Evolutionary conservation across 768 basidiomycete species (phyloP).

Genomic region (Artomyces pyxidatus): DNA sequence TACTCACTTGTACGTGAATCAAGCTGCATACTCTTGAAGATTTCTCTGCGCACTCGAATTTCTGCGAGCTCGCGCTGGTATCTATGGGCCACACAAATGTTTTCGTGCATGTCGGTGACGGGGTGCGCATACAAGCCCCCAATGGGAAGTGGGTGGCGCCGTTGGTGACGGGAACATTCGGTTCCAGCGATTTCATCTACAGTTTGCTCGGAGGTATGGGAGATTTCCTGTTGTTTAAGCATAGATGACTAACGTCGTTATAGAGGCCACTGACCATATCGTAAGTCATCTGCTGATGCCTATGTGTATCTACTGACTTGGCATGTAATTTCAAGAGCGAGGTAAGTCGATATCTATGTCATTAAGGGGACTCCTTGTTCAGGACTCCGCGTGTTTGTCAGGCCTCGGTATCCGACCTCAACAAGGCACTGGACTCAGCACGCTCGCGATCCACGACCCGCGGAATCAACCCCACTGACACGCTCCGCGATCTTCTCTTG

Average conservation of each 20-base stretch:
- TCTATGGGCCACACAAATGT: conserved; percentile 67
- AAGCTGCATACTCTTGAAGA: conserved; percentile 81
- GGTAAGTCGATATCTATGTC: neutral
- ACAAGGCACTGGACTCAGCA: conserved; percentile 66
- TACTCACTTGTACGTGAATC: neutral
- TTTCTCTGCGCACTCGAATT: conserved; percentile 85
- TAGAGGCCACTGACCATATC: conserved; percentile 59
- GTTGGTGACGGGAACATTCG: conserved; percentile 79
- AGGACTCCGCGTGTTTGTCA: too few species aligned
- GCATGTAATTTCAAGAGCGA: neutral
- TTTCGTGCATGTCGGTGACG: conserved; percentile 83
- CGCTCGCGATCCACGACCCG: conserved; percentile 35
- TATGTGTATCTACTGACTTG: neutral
- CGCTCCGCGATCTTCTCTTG: conserved; percentile 53
- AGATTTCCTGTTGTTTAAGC: neutral
- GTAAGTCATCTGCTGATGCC: conserved; percentile 25
- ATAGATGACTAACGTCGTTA: neutral
- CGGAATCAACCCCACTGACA: conserved; percentile 31
- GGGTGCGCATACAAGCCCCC: conserved; percentile 64
- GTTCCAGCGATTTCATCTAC: conserved; percentile 70
- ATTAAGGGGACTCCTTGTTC: too few species aligned
- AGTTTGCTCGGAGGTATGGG: conserved; percentile 64
- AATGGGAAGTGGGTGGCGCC: conserved; percentile 72
- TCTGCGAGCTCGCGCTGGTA: conserved; percentile 76
- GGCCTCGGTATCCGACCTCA: conserved; percentile 84